These are phyloP conservation scores for Stagonosporopsis cucurbitacearum DNA, from an alignment of 2,329 filamentous ascomycete species.

Conservation along the genomic window DNA sequence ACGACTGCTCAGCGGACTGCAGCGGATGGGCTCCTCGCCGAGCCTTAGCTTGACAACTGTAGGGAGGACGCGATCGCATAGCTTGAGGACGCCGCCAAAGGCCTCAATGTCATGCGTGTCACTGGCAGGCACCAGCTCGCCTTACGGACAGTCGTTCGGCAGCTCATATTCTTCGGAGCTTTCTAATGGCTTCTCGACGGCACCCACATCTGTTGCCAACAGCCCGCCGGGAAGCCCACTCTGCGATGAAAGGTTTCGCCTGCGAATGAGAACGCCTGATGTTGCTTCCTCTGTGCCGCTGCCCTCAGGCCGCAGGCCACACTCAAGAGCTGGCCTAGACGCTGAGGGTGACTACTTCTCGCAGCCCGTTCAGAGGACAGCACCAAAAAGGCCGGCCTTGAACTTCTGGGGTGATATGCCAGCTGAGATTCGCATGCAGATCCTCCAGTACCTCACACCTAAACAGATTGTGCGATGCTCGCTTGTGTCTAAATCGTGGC, in stretches of 20 bases:
- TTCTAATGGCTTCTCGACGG: constrained; percentile 63
- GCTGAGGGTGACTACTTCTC: constrained; percentile 57
- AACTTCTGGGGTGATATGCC: constrained; percentile 85
- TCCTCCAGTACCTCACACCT: constrained; percentile 77
- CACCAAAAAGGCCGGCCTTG: constrained; percentile 53
- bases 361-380: constrained; percentile 45
- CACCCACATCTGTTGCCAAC: constrained; percentile 60
- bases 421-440: constrained; percentile 77
- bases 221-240: constrained; percentile 57
- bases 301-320: constrained; percentile 66
- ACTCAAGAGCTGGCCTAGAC: constrained; percentile 51
- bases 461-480: constrained; percentile 83
- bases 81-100: constrained; percentile 68
- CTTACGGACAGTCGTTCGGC: constrained; percentile 61
- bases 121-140: constrained; percentile 58
- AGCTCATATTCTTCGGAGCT: constrained; percentile 63
- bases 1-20: constrained; percentile 74
- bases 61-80: constrained; percentile 69
- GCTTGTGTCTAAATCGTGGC: constrained; percentile 76
- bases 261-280: constrained; percentile 61
- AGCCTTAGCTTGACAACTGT: constrained; percentile 72
- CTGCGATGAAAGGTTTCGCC: constrained; percentile 62
- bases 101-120: constrained; percentile 71
- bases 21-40: constrained; percentile 82
- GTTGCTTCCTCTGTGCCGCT: constrained; percentile 64